These are phyloP conservation scores for Crithidia fasciculata DNA, from an alignment of 208 protist species.

Conservation along the genomic window DNA sequence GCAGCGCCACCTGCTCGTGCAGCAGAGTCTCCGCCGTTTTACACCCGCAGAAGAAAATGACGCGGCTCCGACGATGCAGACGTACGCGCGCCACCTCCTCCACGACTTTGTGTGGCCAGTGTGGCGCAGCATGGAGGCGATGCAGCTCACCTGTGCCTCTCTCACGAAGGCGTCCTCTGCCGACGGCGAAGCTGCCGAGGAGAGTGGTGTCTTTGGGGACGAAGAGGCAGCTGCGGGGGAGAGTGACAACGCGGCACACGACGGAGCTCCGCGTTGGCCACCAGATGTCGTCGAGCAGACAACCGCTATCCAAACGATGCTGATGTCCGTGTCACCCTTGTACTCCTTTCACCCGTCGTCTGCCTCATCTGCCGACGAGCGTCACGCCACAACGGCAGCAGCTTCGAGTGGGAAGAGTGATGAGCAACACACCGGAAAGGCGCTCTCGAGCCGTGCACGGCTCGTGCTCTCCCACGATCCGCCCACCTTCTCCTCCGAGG, in stretches of 20 bases:
- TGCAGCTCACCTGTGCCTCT: conserved; percentile 38
- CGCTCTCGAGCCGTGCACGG: conserved; percentile 1
- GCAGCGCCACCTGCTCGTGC: conserved; percentile 6
- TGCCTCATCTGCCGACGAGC: neutral
- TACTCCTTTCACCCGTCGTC: conserved; percentile 28
- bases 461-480: conserved; percentile 11
- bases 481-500: conserved; percentile 14
- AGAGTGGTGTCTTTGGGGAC: neutral
- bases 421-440: neutral
- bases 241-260: neutral
- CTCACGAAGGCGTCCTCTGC: neutral
- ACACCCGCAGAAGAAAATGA: neutral
- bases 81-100: conserved; percentile 34
- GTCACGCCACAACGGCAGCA: neutral
- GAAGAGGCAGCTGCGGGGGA: neutral
- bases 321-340: conserved; percentile 43
- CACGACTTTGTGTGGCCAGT: conserved; percentile 49
- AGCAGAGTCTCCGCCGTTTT: neutral
- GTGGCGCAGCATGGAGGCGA: conserved; percentile 43
- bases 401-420: neutral
- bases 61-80: neutral
- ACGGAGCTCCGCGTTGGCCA: conserved; percentile 8
- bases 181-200: neutral
- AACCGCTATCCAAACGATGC: conserved; percentile 16
- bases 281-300: conserved; percentile 26